Evolutionary conservation across 805 yeast genomes (phyloP).

Genomic region (Cyberlindnera bimundalis): DNA sequence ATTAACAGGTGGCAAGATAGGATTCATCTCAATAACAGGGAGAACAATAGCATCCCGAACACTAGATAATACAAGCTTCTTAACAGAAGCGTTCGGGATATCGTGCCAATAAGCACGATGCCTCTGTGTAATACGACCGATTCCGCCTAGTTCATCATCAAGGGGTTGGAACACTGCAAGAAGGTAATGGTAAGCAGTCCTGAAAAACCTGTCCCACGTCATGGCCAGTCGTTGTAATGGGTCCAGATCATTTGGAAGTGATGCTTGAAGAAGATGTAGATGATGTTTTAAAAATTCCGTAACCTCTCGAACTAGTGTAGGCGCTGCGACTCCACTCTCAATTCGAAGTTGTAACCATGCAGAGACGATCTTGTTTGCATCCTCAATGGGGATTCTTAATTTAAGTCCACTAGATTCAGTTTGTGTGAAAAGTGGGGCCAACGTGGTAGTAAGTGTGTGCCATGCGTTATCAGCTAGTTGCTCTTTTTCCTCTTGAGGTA

Average conservation of each 20-base stretch:
- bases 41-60: constrained; percentile 52
- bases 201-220: constrained; percentile 57
- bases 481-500: constrained; percentile 35
- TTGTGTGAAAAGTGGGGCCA: constrained; percentile 47
- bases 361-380: constrained; percentile 46
- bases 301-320: constrained; percentile 41
- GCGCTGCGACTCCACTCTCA: constrained; percentile 34
- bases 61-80: constrained; percentile 39
- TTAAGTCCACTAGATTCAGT: constrained; percentile 28
- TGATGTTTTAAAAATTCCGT: constrained; percentile 43
- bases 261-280: constrained; percentile 8
- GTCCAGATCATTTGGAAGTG: background rate
- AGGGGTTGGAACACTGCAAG: constrained; percentile 62
- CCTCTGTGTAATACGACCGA: constrained; percentile 28
- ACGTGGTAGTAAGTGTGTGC: constrained; percentile 40
- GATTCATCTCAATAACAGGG: constrained; percentile 46
- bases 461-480: constrained; percentile 47
- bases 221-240: constrained; percentile 4
- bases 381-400: constrained; percentile 53
- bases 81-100: constrained; percentile 29
- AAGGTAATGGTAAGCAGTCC: constrained; percentile 52
- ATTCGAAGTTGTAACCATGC: constrained; percentile 37
- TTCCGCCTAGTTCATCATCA: constrained; percentile 40
- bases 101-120: constrained; percentile 29
- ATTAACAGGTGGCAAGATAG: constrained; percentile 31